Evolutionary conservation across 2,329 filamentous ascomycete species (phyloP), one percentile per base, ranked within the genome.

Genomic region (Aspergillus puulaauensis): DNA sequence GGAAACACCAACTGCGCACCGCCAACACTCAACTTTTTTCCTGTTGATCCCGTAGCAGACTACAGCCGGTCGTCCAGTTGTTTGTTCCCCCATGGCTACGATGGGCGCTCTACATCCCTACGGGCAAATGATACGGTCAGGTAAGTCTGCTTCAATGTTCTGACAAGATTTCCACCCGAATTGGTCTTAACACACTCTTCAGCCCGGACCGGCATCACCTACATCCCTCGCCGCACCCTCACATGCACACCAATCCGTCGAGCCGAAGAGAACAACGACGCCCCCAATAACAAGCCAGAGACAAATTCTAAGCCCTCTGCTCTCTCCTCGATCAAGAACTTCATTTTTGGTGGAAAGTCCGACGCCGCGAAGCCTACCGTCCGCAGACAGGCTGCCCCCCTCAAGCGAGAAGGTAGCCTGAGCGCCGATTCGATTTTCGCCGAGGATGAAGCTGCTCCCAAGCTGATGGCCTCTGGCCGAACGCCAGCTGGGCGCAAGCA

Each of bases 341-440:
- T 72, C 62, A 68, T 75, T 54, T 61, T 70, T 40, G 68, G 70
- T 40, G 61, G 62, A n/a, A 66, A 64, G 27, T 55, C 60, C 35
- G 62, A 61, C 15, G 59, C 59, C 35, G 54, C 61, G 31, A 73
- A 71, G 56, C 66, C 71, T 39, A 71, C 68, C 56, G 60, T 64
- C 45, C 68, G 67, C 35, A 64, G 66, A 52, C 60, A 69, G 9
- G 55, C 56, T 15, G 66, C 73, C 21, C 71, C 72, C 31, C 62
- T 56, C n/a, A 71, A 71, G 54, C 67, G 70, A 45, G 67, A 73
- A 59, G 75, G 75, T 58, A 66, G 66, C 15, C 65, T 77, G 31
- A 70, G 68, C 41, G 66, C 70, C 15, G 71, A 70, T 62, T 78
- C 75, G 12, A 77, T 78, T 55, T 78, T 78, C 61, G 72, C 69